Evolutionary conservation across 768 basidiomycete species (phyloP), one percentile per base, ranked within the genome.

Genomic region (Hypholoma fasciculare): DNA sequence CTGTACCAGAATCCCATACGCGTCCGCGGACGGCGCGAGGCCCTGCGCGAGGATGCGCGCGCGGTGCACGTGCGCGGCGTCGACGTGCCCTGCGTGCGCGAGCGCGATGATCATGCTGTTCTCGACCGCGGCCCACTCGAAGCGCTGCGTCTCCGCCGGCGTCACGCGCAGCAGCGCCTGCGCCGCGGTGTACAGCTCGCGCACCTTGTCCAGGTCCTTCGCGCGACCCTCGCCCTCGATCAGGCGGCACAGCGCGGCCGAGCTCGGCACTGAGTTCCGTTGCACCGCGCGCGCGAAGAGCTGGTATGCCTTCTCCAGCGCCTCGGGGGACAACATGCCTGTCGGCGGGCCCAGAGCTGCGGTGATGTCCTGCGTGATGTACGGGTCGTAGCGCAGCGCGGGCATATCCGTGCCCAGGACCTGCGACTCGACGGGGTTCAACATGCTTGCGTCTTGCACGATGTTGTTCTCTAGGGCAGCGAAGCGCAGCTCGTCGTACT

Each of bases 1-100:
- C 42, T 88, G 82, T 61, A 99, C 94, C 65, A 98, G 80, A 4
- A 92, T 90, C 5, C 92, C 96, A 67, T 98, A 99, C 0, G 95
- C 90, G 56, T 98, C 94, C 0, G 95, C 89, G 0, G 84, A 87
- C 5, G 96, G 96, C 2, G 86, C 81, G 12, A 85, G 81, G 0
- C 92, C 90, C 17, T 88, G 83, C 52, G 89, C 82, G 17, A 96
- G 76, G 36, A 99, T 86, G 46, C 92, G 82, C 17, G 75, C 67
- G 17, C 95, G 86, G 71, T 98, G 92, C 4, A 87, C 76, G 68
- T 92, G 92, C 3, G 94, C 96, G 13, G 83, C 78, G 49, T 92
- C 86, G 56, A 92, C 74, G 56, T 92, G 83, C 0, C 94, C 94
- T 0, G 85, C 80, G 62, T 96, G 90, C 1, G 93, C 94, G 13